A percentile compares a stretch with the other conserved stretches of the same genome.
These are phyloP conservation scores for Cercospora brassicicola DNA, from an alignment of 2,329 filamentous ascomycete species.

Conservation along the genomic window DNA sequence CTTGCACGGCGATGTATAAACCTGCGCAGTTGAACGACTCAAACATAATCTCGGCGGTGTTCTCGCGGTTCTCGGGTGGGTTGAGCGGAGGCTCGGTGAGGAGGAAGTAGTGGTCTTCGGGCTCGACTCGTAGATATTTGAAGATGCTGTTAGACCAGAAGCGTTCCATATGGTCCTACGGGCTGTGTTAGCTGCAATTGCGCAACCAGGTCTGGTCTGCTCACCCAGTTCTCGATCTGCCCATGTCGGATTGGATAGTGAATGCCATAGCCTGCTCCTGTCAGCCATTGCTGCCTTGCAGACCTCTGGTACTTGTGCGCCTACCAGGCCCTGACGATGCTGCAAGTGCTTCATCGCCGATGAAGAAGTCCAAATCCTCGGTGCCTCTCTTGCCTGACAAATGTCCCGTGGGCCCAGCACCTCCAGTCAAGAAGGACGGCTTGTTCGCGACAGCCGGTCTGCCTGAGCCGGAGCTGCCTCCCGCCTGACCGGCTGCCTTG, in stretches of 20 bases:
- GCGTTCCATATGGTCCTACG: slow-evolving; percentile 94
- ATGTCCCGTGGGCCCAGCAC: slow-evolving; percentile 78
- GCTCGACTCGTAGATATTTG: slow-evolving; percentile 97
- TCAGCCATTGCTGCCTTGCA: slow-evolving; percentile 20
- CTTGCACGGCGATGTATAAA: slow-evolving; percentile 97
- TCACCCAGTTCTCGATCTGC: slow-evolving; percentile 97
- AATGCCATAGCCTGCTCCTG: slow-evolving; percentile 74
- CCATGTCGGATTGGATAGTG: slow-evolving; percentile 98
- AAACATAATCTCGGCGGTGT: slow-evolving; percentile 99
- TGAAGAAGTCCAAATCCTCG: slow-evolving; percentile 98
- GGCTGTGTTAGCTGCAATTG: slow-evolving; percentile 22
- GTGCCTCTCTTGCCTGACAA: slow-evolving; percentile 90
- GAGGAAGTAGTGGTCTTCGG: slow-evolving; percentile 97
- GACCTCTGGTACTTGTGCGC: slow-evolving; percentile 23
- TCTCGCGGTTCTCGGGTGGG: slow-evolving; percentile 97
- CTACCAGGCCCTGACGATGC: slow-evolving; percentile 79
- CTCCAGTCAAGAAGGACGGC: slow-evolving; percentile 89
- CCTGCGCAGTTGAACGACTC: slow-evolving; percentile 99
- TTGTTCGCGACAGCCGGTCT: slow-evolving; percentile 90
- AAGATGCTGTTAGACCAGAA: slow-evolving; percentile 99
- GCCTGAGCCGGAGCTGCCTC: slow-evolving; percentile 74
- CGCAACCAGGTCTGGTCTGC: background rate
- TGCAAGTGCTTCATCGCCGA: slow-evolving; percentile 90
- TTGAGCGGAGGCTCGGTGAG: slow-evolving; percentile 98
- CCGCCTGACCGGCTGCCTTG: slow-evolving; percentile 67